These are phyloP conservation scores for Stephanodiscus minutulus DNA, from an alignment of 108 stramenopile species.

Conservation along the genomic window DNA sequence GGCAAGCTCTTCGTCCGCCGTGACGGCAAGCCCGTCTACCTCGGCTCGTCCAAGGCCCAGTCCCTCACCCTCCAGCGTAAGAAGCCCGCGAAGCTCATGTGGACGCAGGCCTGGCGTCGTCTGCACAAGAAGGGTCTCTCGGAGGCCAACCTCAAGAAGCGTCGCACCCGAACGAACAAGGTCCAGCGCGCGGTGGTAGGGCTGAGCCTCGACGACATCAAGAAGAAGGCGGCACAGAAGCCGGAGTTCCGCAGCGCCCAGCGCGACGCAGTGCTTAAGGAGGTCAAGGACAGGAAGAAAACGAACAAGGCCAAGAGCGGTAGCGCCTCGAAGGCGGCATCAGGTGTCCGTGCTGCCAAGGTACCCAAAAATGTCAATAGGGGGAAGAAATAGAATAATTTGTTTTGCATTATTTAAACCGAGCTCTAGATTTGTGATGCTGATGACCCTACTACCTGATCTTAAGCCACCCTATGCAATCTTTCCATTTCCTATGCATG, in stretches of 20 bases:
- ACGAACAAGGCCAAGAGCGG: constrained; percentile 78
- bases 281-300: constrained; percentile 89
- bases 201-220: constrained; percentile 95
- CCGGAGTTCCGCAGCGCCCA: constrained; percentile 75
- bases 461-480: no score
- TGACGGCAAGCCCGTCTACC: constrained; percentile 96
- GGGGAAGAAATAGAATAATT: constrained; percentile 2
- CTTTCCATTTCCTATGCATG: no score
- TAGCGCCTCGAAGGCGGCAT: constrained; percentile 11
- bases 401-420: no score
- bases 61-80: constrained; percentile 95
- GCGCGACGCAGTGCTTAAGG: constrained; percentile 87
- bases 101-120: constrained; percentile 99
- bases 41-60: constrained; percentile 95
- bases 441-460: no score
- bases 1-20: constrained; percentile 98
- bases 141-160: constrained; percentile 91
- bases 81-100: constrained; percentile 99
- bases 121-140: constrained; percentile 98
- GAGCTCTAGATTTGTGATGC: no score
- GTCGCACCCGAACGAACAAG: constrained; percentile 91
- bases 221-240: constrained; percentile 92
- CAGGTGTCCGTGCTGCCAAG: constrained; percentile 37
- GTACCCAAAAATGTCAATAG: constrained; percentile 52
- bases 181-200: constrained; percentile 97